Evolutionary conservation across 305 asterid species (phyloP).

Genomic region (Fraxinus sp.): DNA sequence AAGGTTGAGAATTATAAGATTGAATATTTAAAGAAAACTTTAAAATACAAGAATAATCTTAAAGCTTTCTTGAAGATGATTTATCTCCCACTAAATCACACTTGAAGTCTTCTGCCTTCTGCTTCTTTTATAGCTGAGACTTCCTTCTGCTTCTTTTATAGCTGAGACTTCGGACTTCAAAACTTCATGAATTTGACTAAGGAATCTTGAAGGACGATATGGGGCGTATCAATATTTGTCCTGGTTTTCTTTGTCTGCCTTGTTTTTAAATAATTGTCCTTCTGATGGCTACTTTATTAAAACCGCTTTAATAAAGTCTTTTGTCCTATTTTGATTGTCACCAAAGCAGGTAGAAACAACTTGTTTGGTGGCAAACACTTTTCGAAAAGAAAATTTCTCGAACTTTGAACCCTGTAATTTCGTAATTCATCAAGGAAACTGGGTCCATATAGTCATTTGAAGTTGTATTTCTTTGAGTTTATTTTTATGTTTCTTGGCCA

Average conservation of each 20-base stretch:
- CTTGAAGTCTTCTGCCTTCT: not conserved
- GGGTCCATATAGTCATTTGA: not conserved
- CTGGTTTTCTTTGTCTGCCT: not conserved
- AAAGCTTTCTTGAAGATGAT: not conserved
- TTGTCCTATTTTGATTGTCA: not conserved
- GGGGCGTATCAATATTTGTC: not conserved
- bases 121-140: not conserved
- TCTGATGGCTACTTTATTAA: not conserved
- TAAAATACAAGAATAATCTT: not conserved
- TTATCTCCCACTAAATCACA: not conserved
- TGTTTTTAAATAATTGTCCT: not conserved
- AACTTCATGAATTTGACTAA: not conserved
- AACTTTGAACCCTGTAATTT: not conserved
- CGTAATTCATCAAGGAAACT: not conserved
- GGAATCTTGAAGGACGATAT: not conserved
- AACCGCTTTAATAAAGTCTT: not conserved
- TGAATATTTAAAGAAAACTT: not conserved
- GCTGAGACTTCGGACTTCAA: not conserved
- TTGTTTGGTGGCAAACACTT: not conserved
- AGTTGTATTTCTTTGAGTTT: not conserved
- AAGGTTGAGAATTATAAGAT: no score
- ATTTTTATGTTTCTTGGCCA: not conserved
- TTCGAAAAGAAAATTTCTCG: not conserved
- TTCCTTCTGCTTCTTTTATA: not conserved
- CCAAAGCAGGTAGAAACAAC: not conserved